Evolutionary conservation across 805 yeast genomes (phyloP), one percentile per base, ranked within the genome.

Genomic region (Candida taoyuanica): DNA sequence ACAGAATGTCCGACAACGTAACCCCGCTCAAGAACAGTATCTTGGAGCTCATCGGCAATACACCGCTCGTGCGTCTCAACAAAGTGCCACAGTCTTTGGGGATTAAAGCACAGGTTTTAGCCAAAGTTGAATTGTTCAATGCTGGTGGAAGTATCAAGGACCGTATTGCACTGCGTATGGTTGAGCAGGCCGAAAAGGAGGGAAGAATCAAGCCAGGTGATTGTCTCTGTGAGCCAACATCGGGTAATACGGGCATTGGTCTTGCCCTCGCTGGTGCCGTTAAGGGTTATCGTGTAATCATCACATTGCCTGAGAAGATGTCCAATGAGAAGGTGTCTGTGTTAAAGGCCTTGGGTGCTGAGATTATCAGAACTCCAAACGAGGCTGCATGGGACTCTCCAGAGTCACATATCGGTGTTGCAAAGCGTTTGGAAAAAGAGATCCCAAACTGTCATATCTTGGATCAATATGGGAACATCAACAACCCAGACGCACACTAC

Each of bases 341-440:
- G 5, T 73, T 85, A 60, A 85, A 85, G 63, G 95, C 94, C 5
- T 70, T 85, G 43, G 95, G 95, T 42, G 95, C 95, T 23, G 95
- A 85, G 61, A 85, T 85, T 58, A 81, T 85, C 49, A 76, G 95
- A 69, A 85, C 95, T 11, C 95, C 95, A 36, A 85, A 89, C 20
- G 94, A 82, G 57, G 95, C 95, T 31, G 94, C 95, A 3, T 85
- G 88, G 86, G 95, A 85, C 54, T 75, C 94, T 33, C 95, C 95
- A 31, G 95, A 86, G 61, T 80, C 89, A 23, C 95, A 85, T 56
- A 85, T 85, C 57, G 95, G 95, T 48, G 95, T 85, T 28, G 95
- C 95, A 38, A 74, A 70, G 58, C 78, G 80, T 49, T 70, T 85
- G 56, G 86, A 85, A 58, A 77, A 76, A 59, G 95, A 85, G 64